Evolutionary conservation across 2,329 filamentous ascomycete genomes (phyloP).

Genomic region (Beauveria australis): DNA sequence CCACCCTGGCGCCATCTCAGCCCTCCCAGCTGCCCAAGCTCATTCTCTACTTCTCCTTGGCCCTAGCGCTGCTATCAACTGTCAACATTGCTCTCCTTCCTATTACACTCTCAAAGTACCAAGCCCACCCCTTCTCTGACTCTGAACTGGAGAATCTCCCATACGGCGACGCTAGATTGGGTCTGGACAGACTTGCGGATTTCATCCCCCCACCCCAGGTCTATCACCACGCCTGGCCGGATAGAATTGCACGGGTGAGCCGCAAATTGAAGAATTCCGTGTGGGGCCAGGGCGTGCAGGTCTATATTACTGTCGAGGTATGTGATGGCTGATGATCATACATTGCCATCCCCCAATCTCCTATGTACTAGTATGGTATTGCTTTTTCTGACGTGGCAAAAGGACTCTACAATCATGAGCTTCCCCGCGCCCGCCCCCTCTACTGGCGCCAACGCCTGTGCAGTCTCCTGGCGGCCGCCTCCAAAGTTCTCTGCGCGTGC

Average conservation of each 20-base stretch:
- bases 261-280: background rate
- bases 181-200: background rate
- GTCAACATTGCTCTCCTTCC: background rate
- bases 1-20: background rate
- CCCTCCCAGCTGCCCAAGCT: background rate
- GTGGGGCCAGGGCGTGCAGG: slow-evolving; percentile 2
- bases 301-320: slow-evolving; percentile 6
- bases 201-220: background rate
- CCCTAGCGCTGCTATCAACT: background rate
- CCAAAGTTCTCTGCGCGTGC: background rate
- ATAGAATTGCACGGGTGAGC: slow-evolving; percentile 3
- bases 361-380: too few species aligned
- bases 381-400: background rate
- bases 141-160: background rate
- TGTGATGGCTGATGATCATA: background rate
- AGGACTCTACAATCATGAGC: slow-evolving; percentile 2
- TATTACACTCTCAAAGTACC: background rate
- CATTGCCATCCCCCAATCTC: too few species aligned
- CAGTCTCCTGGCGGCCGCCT: background rate
- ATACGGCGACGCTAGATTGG: too few species aligned
- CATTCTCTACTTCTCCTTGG: background rate
- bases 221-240: background rate
- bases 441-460: background rate
- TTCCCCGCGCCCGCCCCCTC: background rate
- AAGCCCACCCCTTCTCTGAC: background rate